Base-by-base conservation (phyloP, 352 stramenopile species). In the Pythium insidiosum region DNA sequence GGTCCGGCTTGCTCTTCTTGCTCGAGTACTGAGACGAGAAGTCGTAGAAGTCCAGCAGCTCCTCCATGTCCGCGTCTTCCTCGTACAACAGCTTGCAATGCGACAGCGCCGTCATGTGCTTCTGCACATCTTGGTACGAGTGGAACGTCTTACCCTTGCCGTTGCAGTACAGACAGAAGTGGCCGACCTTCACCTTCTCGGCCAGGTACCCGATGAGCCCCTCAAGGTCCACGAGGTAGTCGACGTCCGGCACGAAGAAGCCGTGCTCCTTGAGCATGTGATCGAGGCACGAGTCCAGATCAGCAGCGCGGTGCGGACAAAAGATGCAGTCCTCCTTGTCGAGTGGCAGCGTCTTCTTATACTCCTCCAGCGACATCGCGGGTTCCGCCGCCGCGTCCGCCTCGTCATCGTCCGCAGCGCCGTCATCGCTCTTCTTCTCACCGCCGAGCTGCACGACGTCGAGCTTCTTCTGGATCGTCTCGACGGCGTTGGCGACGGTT, bases 91-190 rank as follows among this genome's bases (percentile, higher is more conserved):
- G 63, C 56, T 95, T 95, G 52, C 88, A 97, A 58, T 97, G 89
- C 30, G 70, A 90, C 22, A 93, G 69, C 39, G 79, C 84, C 11
- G 68, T 81, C 94, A 98, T 98, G 72, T 98, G 95, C 63, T 97
- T 94, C 63, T 97, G 84, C 42, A 85, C 88, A 39, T 91, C 90
- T 52, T 94, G 69, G 50, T 80, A 86, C 23, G 71, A 85, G 6
- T 61, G 68, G 70, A 98, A 98, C 4, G 72, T 58, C 60, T 93
- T 88, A 42, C 84, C 80, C 50, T 89, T 87, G 33, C 80, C 80
- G 54, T 98, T 94, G 62, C 95, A 98, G 61, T 96, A 98, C 38
- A 98, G 66, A 55, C 95, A 98, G 40, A 88, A 84, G 41, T 96
- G 89, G 12, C 93, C 93, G 2, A 97, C 63, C 61, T 97, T 97